Evolutionary conservation across 306 rosid genomes (phyloP).

Genomic region (Cajanus cajan): DNA sequence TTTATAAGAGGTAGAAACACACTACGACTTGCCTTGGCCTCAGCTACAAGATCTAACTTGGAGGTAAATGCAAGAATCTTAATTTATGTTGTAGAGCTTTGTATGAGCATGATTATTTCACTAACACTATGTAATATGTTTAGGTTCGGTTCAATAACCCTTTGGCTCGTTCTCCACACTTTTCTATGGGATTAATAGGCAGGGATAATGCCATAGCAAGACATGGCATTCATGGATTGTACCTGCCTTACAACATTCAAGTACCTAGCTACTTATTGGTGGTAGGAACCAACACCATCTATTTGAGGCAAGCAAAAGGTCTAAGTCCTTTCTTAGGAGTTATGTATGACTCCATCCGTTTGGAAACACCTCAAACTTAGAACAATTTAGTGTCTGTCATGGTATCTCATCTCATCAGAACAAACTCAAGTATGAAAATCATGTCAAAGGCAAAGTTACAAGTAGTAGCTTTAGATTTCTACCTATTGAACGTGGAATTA

Average conservation of each 20-base stretch:
- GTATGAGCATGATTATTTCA: background rate
- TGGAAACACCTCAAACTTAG: constrained; percentile 48
- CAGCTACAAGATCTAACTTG: constrained; percentile 29
- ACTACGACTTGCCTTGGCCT: constrained; percentile 59
- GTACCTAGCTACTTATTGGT: constrained; percentile 25
- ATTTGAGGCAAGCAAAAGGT: constrained; percentile 44
- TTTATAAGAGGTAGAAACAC: constrained; percentile 39
- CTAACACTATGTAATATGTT: background rate
- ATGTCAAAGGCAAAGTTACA: no score
- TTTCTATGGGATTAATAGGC: constrained; percentile 48
- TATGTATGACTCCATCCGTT: constrained; percentile 70
- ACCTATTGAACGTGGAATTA: no score
- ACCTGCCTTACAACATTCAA: constrained; percentile 43
- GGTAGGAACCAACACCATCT: constrained; percentile 49
- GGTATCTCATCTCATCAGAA: no score
- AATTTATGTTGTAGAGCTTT: background rate
- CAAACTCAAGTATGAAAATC: no score
- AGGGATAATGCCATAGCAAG: constrained; percentile 64
- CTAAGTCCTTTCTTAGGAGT: constrained; percentile 38
- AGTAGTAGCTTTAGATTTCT: no score
- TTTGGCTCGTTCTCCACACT: background rate
- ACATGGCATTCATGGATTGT: constrained; percentile 73
- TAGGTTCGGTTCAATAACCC: constrained; percentile 53
- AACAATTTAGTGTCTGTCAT: background rate
- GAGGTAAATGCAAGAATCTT: background rate